These are phyloP conservation scores for Xylariaceae sp. DNA, from an alignment of 2,329 filamentous ascomycete genomes.

Conservation along the genomic window DNA sequence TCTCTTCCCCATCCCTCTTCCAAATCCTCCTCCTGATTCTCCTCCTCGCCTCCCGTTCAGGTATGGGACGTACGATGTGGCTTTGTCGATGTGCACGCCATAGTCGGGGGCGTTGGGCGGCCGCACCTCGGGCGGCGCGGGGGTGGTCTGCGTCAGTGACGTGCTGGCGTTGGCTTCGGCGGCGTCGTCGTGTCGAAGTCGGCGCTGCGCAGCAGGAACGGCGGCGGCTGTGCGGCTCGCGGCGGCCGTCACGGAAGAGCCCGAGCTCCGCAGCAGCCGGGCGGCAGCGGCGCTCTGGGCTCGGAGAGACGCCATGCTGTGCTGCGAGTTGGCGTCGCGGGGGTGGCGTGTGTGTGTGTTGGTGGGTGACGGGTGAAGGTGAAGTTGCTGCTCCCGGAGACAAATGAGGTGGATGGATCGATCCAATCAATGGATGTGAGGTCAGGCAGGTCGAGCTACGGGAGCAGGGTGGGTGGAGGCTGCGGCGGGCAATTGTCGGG, in stretches of 20 bases:
- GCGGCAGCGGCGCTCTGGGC: conserved; percentile 37
- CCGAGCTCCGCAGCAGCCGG: conserved; percentile 42
- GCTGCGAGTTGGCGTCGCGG: conserved; percentile 11
- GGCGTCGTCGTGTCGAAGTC: conserved; percentile 37
- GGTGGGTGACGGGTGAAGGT: too few species aligned
- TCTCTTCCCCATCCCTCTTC: too few species aligned
- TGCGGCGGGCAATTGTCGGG: too few species aligned
- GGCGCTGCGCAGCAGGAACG: conserved; percentile 40
- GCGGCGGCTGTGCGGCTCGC: conserved; percentile 28
- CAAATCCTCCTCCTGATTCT: background rate
- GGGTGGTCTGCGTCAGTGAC: conserved; percentile 31
- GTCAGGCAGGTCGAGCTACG: too few species aligned
- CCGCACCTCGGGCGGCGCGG: conserved; percentile 26
- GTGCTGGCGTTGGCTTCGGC: conserved; percentile 38
- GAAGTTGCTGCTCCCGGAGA: too few species aligned
- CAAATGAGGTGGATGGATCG: too few species aligned
- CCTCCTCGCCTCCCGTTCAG: background rate
- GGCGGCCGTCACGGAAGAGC: conserved; percentile 16
- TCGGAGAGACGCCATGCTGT: conserved; percentile 41
- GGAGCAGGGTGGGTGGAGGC: too few species aligned
- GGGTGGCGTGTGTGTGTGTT: too few species aligned
- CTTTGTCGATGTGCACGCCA: conserved; percentile 72
- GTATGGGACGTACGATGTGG: conserved; percentile 65
- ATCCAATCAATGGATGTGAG: too few species aligned
- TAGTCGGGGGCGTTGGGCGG: conserved; percentile 71